Conservation (phyloP, 1,284 basidiomycete genomes). For the Acaromyces ingoldii region DNA sequence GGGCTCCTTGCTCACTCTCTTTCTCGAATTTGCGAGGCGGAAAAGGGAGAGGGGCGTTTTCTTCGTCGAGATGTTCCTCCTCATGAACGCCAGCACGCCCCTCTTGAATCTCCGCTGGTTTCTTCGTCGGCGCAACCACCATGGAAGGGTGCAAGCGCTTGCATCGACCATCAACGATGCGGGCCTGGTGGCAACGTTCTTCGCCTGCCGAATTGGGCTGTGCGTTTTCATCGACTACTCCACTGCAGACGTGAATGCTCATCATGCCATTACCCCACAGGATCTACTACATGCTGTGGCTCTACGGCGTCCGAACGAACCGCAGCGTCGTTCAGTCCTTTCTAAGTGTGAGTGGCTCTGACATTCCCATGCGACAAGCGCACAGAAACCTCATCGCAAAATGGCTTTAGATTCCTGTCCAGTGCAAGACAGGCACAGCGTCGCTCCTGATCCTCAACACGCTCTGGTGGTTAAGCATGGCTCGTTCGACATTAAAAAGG, state of each 20-base stretch:
- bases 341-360: neutral
- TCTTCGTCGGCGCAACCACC: neutral
- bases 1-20: neutral
- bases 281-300: slow-evolving; percentile 2
- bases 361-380: neutral
- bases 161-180: neutral
- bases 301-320: neutral
- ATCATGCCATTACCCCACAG: neutral
- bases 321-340: neutral
- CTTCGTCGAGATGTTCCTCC: slow-evolving; percentile 3
- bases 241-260: neutral
- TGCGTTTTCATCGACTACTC: too few relatives aligned
- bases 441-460: neutral
- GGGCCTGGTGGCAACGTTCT: neutral
- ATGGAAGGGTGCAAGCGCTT: neutral
- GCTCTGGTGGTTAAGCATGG: neutral
- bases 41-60: neutral
- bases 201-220: neutral
- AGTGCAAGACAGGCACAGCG: neutral
- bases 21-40: neutral
- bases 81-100: slow-evolving; percentile 2
- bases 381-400: neutral
- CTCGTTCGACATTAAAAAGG: neutral
- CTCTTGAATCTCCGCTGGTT: neutral
- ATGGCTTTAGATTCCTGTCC: neutral